These are phyloP conservation scores for Pyrus hybrid DNA, from an alignment of 331 rosid genomes.

Conservation along the genomic window DNA sequence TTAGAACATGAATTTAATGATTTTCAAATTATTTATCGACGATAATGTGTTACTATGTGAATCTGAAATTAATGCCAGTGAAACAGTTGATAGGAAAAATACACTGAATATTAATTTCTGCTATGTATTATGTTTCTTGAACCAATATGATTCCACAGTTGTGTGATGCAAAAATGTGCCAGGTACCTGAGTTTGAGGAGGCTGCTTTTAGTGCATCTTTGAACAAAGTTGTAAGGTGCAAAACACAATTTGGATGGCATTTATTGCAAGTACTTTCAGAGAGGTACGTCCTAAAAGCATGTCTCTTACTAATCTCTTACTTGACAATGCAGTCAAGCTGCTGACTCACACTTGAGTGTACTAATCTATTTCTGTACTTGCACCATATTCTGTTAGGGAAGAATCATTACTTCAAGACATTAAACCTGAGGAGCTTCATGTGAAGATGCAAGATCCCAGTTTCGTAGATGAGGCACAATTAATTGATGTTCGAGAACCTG, in stretches of 20 bases:
- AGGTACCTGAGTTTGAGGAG: conserved; percentile 98
- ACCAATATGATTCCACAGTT: conserved; percentile 11
- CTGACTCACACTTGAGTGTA: conserved; percentile 2
- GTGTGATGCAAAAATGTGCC: conserved; percentile 23
- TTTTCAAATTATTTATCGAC: neutral
- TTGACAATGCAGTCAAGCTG: neutral
- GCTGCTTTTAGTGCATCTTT: conserved; percentile 84
- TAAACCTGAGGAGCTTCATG: conserved; percentile 62
- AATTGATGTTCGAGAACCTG: conserved; percentile 91
- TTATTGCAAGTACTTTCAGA: conserved; percentile 76
- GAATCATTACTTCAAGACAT: conserved; percentile 63
- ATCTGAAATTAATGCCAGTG: neutral
- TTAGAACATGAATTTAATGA: neutral
- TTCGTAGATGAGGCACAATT: conserved; percentile 73
- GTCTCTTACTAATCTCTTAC: conserved; percentile 3
- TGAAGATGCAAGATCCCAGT: conserved; percentile 60
- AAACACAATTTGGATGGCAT: conserved; percentile 96
- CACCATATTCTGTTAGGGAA: conserved; percentile 46
- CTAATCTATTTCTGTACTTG: conserved; percentile 9
- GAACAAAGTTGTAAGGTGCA: conserved; percentile 81
- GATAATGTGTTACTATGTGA: neutral
- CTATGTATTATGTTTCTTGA: neutral
- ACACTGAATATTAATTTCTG: neutral
- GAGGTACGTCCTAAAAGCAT: conserved; percentile 19
- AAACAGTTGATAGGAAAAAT: neutral